Base-by-base conservation (phyloP, 108 stramenopile genomes). In the Cyclotella baltica region DNA sequence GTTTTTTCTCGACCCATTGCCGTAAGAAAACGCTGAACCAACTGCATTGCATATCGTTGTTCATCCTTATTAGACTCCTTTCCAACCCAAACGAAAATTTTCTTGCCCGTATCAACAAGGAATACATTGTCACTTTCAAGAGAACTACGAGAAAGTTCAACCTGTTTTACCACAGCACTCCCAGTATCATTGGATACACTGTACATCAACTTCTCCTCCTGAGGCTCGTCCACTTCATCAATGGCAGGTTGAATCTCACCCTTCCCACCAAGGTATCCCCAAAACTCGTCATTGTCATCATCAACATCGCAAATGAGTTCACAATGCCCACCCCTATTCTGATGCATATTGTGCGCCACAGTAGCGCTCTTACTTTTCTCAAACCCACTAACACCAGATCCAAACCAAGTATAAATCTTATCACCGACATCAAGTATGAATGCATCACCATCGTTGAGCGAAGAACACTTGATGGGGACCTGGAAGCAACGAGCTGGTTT, bases 371-470 rank as follows among this genome's bases (percentile, higher is more conserved):
- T 93, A 73, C 81, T 79, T 81, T 86, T 91, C 76, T 96, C 94
- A 77, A 83, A 85, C 20, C 72, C 55, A 69, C 87, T 88, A 30
- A 89, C 83, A 23, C 65, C 35, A 13, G 73, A 53, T 19, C 92
- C 94, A 68, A 70, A 78, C 92, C 91, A 98, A 10, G 83, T 79
- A 86, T 89, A 98, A 18, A 98, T 87, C 55, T 87, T 79, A 69
- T 77, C 76, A 52, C 91, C 95, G 9, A 71, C 85, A 71, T 91
- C 96, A n/a, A 98, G 87, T 37, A 97, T 80, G 68, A 97, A 98
- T 22, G 90, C 88, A 78, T 95, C 96, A 28, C 94, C 93, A 33
- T 83, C 73, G 78, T 98, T 95, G 61, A 98, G 78, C 62, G 87
- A 89, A 10, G 62, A 63, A 63, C 77, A 80, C 18, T 77, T 74